A percentile compares a stretch with the other conserved stretches of the same genome.
Conservation (phyloP, 306 rosid species). For the Rosa multiflora region DNA sequence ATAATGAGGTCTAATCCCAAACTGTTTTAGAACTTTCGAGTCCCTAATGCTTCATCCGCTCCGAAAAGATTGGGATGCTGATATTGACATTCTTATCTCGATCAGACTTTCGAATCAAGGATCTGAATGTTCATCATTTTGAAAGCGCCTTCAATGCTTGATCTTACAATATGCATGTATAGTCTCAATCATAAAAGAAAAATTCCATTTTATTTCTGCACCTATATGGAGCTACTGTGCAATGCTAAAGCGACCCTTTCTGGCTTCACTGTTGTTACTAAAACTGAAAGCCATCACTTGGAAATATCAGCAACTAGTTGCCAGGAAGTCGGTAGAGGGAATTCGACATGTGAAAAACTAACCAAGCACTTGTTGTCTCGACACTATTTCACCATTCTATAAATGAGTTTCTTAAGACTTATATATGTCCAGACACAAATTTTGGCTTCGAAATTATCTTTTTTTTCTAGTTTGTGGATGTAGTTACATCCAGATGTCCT, state of each 20-base stretch:
- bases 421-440: neutral
- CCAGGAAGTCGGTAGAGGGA: conserved; percentile 3
- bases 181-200: neutral
- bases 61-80: neutral
- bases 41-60: neutral
- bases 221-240: conserved; percentile 3
- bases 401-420: conserved; percentile 1
- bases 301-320: neutral
- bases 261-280: neutral
- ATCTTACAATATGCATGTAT: neutral
- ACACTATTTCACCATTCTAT: conserved; percentile 6
- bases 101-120: neutral
- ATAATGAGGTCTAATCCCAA: neutral
- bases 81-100: neutral
- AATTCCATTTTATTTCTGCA: neutral
- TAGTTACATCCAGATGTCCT: neutral
- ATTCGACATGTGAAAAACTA: conserved; percentile 6
- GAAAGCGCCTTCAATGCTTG: neutral
- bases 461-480: neutral
- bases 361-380: neutral
- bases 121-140: neutral
- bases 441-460: neutral
- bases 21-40: neutral
- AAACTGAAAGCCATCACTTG: neutral
- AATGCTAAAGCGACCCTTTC: conserved; percentile 5